Base-by-base conservation (phyloP, 1,284 basidiomycete species). In the Heterobasidion irregulare region DNA sequence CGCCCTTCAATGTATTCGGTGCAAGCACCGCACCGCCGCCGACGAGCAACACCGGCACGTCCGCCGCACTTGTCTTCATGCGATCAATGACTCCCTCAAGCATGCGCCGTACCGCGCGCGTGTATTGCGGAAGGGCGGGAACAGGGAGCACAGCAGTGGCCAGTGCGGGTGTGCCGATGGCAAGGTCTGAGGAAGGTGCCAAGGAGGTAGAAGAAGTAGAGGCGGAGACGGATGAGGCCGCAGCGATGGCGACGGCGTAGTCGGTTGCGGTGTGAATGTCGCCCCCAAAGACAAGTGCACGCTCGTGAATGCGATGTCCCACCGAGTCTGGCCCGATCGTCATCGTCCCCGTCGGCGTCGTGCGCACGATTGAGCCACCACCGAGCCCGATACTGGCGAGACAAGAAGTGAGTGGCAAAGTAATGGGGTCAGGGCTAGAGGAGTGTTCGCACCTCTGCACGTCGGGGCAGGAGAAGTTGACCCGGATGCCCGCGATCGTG, bases 21-120 rank as follows among this genome's bases (percentile, higher is more conserved):
- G 72, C 67, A 18, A 56, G 8, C 18, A 44, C 26, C 72, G 72
- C 2, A 77, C 77, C 38, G 8, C 80, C 80, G 47, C 79, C 80
- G 48, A 80, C 80, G 8, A 82, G 71, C 4, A 79, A 70, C 2
- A 79, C 65, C 6, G 72, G 73, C 46, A 71, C 72, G 60, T 72
- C 72, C 50, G 75, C 77, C 0, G 76, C 72, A 6, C 71, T 73
- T 5, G 82, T 84, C 69, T 84, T 84, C 81, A 84, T 83, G 32
- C 68, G 66, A 56, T 69, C 69, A 18, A 70, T 64, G 52, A 71
- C 70, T 0, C 66, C 66, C 62, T 83, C 82, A 7, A 84, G 63
- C 66, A 80, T 73, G 55, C 61, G 65, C 64, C 73, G 76, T 58
- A 83, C 76, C 16, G 67, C 68, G 34, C 64, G 69, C 53, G 71